Conservation (phyloP, 495 filamentous ascomycete species). For the Penicillium angulare region DNA sequence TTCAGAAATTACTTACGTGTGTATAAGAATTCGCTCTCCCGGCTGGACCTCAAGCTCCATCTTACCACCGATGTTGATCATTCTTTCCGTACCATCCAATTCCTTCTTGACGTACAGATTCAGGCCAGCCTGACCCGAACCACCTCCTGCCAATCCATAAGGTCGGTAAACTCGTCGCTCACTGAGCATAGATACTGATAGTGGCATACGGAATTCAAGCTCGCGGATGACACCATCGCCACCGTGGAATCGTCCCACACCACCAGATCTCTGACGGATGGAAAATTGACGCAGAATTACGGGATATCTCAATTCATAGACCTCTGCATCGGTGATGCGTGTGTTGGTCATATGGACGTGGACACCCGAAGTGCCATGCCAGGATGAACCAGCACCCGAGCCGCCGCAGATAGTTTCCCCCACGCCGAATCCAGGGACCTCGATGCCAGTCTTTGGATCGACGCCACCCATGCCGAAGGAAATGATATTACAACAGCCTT, state of each 20-base stretch:
- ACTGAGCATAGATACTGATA: conserved; percentile 79
- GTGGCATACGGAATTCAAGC: conserved; percentile 39
- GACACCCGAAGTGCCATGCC: conserved; percentile 80
- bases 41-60: conserved; percentile 23
- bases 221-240: conserved; percentile 37
- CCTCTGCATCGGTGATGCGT: conserved; percentile 83
- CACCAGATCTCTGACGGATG: conserved; percentile 65
- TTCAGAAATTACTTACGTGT: conserved; percentile 11
- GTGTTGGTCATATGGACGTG: conserved; percentile 96
- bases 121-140: conserved; percentile 22
- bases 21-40: conserved; percentile 20
- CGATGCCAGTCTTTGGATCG: conserved; percentile 9
- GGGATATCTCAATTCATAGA: conserved; percentile 83
- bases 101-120: conserved; percentile 23
- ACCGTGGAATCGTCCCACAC: conserved; percentile 26
- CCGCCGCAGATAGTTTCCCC: conserved; percentile 90
- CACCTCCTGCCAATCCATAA: conserved; percentile 74
- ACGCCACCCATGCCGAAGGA: conserved; percentile 32
- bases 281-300: conserved; percentile 77
- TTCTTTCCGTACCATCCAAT: conserved; percentile 13
- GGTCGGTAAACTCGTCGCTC: conserved; percentile 81
- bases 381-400: conserved; percentile 72
- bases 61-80: conserved; percentile 25
- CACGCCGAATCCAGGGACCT: conserved; percentile 68
- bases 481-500: conserved; percentile 80